Base-by-base conservation (phyloP, 768 basidiomycete genomes). In the Melanogaster broomeanus region DNA sequence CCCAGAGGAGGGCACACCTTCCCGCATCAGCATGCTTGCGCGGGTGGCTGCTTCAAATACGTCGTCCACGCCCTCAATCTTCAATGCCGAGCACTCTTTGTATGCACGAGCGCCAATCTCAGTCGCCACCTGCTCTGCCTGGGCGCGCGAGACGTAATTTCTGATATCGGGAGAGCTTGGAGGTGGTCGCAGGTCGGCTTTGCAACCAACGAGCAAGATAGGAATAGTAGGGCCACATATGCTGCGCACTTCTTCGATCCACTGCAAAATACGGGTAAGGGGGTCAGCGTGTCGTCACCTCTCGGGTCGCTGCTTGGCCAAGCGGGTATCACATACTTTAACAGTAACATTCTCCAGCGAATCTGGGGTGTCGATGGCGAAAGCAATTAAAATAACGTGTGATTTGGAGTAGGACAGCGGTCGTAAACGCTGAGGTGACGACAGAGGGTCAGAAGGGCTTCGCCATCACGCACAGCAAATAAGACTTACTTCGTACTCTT, bases 371-470 rank as follows among this genome's bases (percentile, higher is more conserved):
- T 98, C 96, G 62, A 98, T 85, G 44, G 93, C 83, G 68, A 95
- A 99, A 40, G 95, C 95, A 65, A 99, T 98, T 58, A 99, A 84
- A 67, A 99, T 97, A 63, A 99, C 92, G 72, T 99, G 97, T 53
- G 96, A 97, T 76, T 97, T 93, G 47, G 94, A 93, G 73, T 98
- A 98, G 42, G 94, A 97, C 72, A 99, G 83, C 42, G 97, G 97
- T 61, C 97, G 86, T 63, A 98, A 78, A 58, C 96, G 88, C 88
- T 94, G 9, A 30, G 65, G 38, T 19, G 18, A 21, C 40, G 24
- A n/a, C 18, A 47, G 42, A 12, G 33, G n/a, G 11, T 51, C 45
- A 59, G 49, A 56, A 45, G 19, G 18, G 30, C 16, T n/a, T 33
- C 11, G 16, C 40, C 21, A 9, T 19, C 3, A 25, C n/a, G 16